Base-by-base conservation (phyloP, 768 basidiomycete species). In the Tylopilus subfusipes region DNA sequence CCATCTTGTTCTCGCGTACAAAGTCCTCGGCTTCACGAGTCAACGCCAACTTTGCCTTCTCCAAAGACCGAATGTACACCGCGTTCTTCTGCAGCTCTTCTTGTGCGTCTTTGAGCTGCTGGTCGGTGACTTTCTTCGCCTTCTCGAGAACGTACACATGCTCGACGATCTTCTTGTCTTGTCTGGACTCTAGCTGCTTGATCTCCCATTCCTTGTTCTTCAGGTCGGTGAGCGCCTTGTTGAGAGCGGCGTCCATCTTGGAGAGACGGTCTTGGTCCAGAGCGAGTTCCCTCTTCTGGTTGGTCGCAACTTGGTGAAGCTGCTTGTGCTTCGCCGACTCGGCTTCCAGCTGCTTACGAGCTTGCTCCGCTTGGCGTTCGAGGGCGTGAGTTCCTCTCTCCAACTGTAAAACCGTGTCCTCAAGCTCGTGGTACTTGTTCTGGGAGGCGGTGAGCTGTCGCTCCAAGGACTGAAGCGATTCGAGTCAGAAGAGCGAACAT, bases 91-190 rank as follows among this genome's bases (percentile, higher is more conserved):
- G 79, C 30, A 96, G 71, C 67, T 96, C 93, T 19, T 77, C 70
- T 52, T 90, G 86, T 0, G 93, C 88, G 2, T 91, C 90, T 19
- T 78, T 82, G 16, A 98, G 82, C 65, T 97, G 92, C 36, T 88
- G 83, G 68, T 98, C 96, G 1, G 96, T 95, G 53, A 96, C 85
- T 33, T 85, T 85, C 71, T 98, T 98, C 16, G 96, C 96, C 67
- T 95, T 91, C 68, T 98, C 94, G 12, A 96, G 79, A 27, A 98
- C 96, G 67, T 98, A 87, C 24, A 97, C 92, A 65, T 98, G 96
- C 70, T 98, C 95, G 42, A 98, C 94, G 55, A 97, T 95, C n/a
- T 91, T 97, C 75, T 95, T 98, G 76, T 98, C 93, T 66, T 97
- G 89, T 66, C 81, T 84, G 3, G 90, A 87, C 49, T 89, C 85